These are phyloP conservation scores for Apiospora arundinis DNA, from an alignment of 2,329 filamentous ascomycete genomes.

Conservation along the genomic window DNA sequence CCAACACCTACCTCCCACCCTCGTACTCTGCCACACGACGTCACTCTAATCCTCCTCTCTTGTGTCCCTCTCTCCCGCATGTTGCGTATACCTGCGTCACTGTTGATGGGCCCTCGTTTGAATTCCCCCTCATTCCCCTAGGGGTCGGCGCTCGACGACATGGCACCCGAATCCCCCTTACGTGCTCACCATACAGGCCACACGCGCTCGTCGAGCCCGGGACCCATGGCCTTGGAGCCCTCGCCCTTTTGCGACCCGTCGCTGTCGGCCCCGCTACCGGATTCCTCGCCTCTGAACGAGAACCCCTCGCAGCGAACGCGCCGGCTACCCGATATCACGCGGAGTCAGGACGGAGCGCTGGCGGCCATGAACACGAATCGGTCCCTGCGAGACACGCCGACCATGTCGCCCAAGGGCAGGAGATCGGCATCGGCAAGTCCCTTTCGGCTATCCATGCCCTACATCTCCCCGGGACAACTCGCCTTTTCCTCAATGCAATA, in stretches of 20 bases:
- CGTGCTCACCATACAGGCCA: conserved; percentile 14
- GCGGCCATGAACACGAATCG: conserved; percentile 11
- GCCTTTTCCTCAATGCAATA: conserved; percentile 76
- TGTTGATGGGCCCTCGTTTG: conserved; percentile 19
- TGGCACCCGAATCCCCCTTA: conserved; percentile 21
- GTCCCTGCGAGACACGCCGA: conserved; percentile 18
- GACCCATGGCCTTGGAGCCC: conserved; percentile 14
- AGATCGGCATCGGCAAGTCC: conserved; percentile 42
- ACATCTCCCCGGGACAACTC: conserved; percentile 57
- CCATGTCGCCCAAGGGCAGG: conserved; percentile 29
- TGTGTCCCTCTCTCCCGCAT: conserved; percentile 1
- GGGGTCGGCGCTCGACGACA: conserved; percentile 18
- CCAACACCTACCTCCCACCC: background rate
- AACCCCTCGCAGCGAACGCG: background rate
- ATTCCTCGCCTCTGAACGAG: background rate
- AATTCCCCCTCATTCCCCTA: conserved; percentile 14
- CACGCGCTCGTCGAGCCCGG: conserved; percentile 13
- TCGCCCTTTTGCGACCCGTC: conserved; percentile 1
- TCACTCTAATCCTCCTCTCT: background rate
- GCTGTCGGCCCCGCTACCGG: background rate
- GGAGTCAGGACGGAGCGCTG: conserved; percentile 7
- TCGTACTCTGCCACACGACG: conserved; percentile 6
- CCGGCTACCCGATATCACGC: conserved; percentile 3
- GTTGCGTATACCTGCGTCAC: conserved; percentile 2
- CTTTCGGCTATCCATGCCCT: conserved; percentile 50